Conservation (phyloP, 257 asterid genomes). For the Lycium ferocissimum region DNA sequence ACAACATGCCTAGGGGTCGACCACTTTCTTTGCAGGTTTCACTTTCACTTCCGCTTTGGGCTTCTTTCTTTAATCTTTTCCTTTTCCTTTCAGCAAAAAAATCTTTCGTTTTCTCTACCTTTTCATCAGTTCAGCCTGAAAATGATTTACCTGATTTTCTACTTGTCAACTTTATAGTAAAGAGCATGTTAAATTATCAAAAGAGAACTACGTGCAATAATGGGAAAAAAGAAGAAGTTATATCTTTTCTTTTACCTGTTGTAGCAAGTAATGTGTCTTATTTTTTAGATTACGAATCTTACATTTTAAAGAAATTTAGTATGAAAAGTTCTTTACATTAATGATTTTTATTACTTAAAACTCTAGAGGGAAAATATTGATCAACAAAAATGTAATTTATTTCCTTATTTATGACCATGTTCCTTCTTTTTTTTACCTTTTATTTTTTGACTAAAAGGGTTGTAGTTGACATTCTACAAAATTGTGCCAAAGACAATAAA, state of each 20-base stretch:
- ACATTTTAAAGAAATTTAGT: background rate
- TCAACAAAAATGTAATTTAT: too few species aligned
- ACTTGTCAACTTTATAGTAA: background rate
- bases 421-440: too few species aligned
- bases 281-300: too few species aligned
- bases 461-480: background rate
- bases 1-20: slow-evolving; percentile 70
- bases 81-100: background rate
- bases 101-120: background rate
- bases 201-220: background rate
- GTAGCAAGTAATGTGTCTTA: too few species aligned
- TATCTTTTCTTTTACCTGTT: background rate
- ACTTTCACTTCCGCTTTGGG: background rate
- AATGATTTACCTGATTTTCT: background rate
- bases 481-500: background rate
- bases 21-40: slow-evolving; percentile 88
- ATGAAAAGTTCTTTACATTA: background rate
- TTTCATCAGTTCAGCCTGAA: background rate
- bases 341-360: background rate
- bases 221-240: background rate
- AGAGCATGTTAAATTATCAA: background rate
- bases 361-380: background rate
- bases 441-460: too few species aligned
- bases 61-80: background rate
- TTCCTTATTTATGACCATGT: too few species aligned